A percentile compares a stretch with the other conserved stretches of the same genome.
Conservation (phyloP, 2,329 filamentous ascomycete genomes). For the Hymenoscyphus fraxineus region DNA sequence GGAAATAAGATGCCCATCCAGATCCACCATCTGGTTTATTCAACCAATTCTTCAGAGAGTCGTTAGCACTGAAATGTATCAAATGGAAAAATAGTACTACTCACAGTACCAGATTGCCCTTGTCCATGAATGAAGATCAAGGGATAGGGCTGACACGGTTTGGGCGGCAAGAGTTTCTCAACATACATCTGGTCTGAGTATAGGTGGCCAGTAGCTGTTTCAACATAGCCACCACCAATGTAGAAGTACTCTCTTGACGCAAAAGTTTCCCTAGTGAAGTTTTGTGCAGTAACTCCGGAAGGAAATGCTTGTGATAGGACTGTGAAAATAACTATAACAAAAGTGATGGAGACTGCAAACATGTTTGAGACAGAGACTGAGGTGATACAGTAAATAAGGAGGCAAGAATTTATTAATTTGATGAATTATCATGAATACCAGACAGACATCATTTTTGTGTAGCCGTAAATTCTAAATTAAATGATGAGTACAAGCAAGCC, state of each 20-base stretch:
- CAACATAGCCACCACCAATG: constrained; percentile 28
- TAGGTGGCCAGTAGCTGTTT: constrained; percentile 11
- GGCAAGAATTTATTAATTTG: background rate
- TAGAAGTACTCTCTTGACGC: constrained; percentile 26
- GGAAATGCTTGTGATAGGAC: background rate
- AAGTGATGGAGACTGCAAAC: background rate
- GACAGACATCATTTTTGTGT: background rate
- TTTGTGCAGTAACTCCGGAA: background rate
- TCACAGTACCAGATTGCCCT: constrained; percentile 29
- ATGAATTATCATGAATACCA: background rate
- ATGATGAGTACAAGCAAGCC: too few species aligned
- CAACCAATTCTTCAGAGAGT: constrained; percentile 38
- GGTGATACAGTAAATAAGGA: background rate
- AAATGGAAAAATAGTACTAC: constrained; percentile 5
- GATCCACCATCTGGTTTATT: constrained; percentile 45
- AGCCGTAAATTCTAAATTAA: background rate
- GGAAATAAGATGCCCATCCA: constrained; percentile 47
- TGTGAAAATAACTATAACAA: background rate
- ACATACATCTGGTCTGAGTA: constrained; percentile 49
- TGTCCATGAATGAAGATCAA: constrained; percentile 29
- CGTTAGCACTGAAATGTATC: background rate
- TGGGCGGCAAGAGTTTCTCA: constrained; percentile 42
- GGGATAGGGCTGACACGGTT: constrained; percentile 19
- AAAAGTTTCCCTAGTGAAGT: constrained; percentile 5
- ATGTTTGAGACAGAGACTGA: constrained; percentile 7